These are phyloP conservation scores for Kickxella alabastrina DNA, from an alignment of 192 early-diverging fungal genomes.

Conservation along the genomic window DNA sequence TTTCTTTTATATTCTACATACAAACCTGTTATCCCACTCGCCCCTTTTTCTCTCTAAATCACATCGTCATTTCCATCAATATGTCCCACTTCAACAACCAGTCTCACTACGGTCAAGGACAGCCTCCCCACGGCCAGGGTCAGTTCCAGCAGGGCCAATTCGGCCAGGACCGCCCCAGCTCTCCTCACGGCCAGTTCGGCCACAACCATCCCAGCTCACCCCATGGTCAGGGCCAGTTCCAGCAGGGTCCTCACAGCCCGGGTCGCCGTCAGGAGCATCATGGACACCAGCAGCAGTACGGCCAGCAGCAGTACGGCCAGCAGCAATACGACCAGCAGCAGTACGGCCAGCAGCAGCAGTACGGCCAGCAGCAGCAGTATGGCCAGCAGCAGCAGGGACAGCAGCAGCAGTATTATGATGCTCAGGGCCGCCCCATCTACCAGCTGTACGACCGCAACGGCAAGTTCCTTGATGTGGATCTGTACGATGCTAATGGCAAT, in stretches of 20 bases:
- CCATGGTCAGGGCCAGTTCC: not conserved
- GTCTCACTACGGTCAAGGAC: constrained; percentile 9
- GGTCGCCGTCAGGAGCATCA: not conserved
- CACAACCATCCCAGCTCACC: not conserved
- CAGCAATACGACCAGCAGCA: not conserved
- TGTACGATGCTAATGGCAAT: not conserved
- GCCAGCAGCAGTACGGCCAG: too few relatives aligned
- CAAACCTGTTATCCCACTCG: too few relatives aligned
- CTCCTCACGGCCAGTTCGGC: too few relatives aligned
- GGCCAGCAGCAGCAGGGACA: not conserved
- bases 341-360: not conserved
- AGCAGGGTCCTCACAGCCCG: constrained; percentile 6
- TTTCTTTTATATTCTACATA: too few relatives aligned
- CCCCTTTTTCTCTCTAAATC: too few relatives aligned
- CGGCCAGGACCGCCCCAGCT: not conserved
- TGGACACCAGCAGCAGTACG: not conserved
- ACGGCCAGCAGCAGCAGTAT: not conserved
- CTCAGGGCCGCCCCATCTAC: not conserved
- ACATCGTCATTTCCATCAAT: too few relatives aligned
- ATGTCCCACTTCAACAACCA: too few relatives aligned
- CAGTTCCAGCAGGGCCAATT: constrained; percentile 9
- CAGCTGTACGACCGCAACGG: not conserved
- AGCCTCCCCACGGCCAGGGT: too few relatives aligned
- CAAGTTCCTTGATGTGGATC: not conserved
- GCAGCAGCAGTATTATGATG: not conserved